Evolutionary conservation across 2,329 filamentous ascomycete genomes (phyloP).

Genomic region (Phialemoniopsis sp.): DNA sequence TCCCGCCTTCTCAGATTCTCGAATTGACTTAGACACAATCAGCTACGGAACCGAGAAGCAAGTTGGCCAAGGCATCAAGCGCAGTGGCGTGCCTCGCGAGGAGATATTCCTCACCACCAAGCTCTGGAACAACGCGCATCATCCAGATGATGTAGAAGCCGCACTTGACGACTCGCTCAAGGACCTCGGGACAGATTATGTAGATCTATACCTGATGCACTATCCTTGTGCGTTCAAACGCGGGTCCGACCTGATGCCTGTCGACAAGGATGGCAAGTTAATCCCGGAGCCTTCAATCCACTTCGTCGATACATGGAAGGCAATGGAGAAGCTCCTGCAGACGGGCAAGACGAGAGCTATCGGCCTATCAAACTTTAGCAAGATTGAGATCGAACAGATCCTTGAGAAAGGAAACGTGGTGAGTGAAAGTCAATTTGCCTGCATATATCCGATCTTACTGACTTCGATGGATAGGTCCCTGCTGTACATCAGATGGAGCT

Average conservation of each 20-base stretch:
- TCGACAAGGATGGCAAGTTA: conserved; percentile 36
- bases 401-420: conserved; percentile 40
- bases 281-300: conserved; percentile 3
- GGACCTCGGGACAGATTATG: conserved; percentile 6
- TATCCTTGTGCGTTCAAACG: conserved; percentile 11
- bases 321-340: conserved; percentile 7
- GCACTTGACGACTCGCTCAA: conserved; percentile 7
- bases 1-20: too few relatives aligned
- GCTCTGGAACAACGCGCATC: conserved; percentile 7
- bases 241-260: conserved; percentile 41
- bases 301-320: conserved; percentile 8
- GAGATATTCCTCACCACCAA: conserved; percentile 11
- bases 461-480: conserved; percentile 24
- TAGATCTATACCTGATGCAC: conserved; percentile 10
- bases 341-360: conserved; percentile 9
- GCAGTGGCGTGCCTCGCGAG: conserved; percentile 6
- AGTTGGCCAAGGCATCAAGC: conserved; percentile 8
- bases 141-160: conserved; percentile 3
- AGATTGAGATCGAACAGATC: conserved; percentile 48
- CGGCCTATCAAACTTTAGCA: conserved; percentile 9
- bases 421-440: background rate
- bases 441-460: too few relatives aligned
- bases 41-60: conserved; percentile 10
- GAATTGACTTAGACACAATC: conserved; percentile 59
- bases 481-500: conserved; percentile 82